A percentile compares a stretch with the other conserved stretches of the same genome.
Evolutionary conservation across 495 filamentous ascomycete genomes (phyloP).

Genomic region (Daldinia concentrica): DNA sequence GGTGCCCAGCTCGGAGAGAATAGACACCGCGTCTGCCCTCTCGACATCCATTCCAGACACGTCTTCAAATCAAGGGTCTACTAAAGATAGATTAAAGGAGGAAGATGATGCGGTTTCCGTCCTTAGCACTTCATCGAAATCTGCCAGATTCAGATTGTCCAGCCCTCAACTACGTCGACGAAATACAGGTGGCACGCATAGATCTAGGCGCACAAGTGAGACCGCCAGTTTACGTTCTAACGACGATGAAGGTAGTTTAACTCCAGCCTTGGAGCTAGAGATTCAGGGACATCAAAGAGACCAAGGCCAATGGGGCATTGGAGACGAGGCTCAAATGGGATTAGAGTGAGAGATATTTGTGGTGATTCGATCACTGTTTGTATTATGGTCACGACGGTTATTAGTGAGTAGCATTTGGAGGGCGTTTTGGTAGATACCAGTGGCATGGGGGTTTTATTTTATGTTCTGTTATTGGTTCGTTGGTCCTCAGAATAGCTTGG

Average conservation of each 20-base stretch:
- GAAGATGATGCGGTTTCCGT: conserved; percentile 46
- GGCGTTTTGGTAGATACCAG: conserved; percentile 50
- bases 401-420: conserved; percentile 26
- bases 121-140: conserved; percentile 46
- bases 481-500: not conserved
- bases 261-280: conserved; percentile 47
- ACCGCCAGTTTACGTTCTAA: conserved; percentile 46
- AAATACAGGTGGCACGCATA: conserved; percentile 41
- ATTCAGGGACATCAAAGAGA: conserved; percentile 58
- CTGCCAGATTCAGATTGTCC: conserved; percentile 36
- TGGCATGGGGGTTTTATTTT: conserved; percentile 19
- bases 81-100: conserved; percentile 27
- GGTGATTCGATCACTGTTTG: not conserved
- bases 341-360: conserved; percentile 48
- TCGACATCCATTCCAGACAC: conserved; percentile 29
- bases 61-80: conserved; percentile 8
- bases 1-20: conserved; percentile 23
- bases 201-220: conserved; percentile 49
- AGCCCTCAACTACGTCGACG: conserved; percentile 41
- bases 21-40: conserved; percentile 4
- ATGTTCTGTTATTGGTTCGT: not conserved
- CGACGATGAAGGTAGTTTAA: conserved; percentile 50
- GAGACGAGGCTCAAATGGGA: conserved; percentile 64
- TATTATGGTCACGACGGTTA: conserved; percentile 9
- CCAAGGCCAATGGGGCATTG: conserved; percentile 60